Conservation (phyloP, 108 stramenopile species). For the Asterionellopsis glacialis region DNA sequence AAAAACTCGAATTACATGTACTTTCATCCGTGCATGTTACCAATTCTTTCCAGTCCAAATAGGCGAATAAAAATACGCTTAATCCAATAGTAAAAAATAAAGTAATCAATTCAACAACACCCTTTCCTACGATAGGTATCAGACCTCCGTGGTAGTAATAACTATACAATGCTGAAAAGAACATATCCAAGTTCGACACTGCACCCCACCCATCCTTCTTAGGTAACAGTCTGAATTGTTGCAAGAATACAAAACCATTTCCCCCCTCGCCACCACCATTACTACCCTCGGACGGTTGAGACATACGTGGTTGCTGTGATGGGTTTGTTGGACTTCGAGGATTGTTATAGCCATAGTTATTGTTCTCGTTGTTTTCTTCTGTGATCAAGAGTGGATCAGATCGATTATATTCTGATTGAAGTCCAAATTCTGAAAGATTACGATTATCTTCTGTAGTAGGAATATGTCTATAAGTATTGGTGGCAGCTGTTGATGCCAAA, state of each 20-base stretch:
- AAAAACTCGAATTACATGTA: constrained; percentile 50
- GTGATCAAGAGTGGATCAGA: no score
- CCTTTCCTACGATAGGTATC: constrained; percentile 74
- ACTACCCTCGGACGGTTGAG: background rate
- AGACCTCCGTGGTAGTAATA: constrained; percentile 92
- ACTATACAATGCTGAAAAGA: constrained; percentile 77
- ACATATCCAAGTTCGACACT: constrained; percentile 83
- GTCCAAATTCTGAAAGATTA: background rate
- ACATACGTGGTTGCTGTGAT: constrained; percentile 8
- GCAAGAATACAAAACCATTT: constrained; percentile 61
- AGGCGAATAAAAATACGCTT: constrained; percentile 78
- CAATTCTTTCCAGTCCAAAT: constrained; percentile 83
- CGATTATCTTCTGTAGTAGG: background rate
- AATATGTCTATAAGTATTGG: background rate
- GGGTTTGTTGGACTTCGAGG: constrained; percentile 1
- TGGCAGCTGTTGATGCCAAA: background rate
- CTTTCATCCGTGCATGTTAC: constrained; percentile 78
- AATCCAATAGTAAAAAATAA: constrained; percentile 88
- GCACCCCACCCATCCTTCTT: constrained; percentile 61
- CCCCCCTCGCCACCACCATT: background rate
- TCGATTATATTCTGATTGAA: background rate
- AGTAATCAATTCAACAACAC: constrained; percentile 74
- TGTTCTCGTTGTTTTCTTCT: no score
- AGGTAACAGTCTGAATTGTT: constrained; percentile 38
- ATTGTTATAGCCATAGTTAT: no score